Conservation (phyloP, 345 rosid species). For the Gynandropsis gynandra region DNA sequence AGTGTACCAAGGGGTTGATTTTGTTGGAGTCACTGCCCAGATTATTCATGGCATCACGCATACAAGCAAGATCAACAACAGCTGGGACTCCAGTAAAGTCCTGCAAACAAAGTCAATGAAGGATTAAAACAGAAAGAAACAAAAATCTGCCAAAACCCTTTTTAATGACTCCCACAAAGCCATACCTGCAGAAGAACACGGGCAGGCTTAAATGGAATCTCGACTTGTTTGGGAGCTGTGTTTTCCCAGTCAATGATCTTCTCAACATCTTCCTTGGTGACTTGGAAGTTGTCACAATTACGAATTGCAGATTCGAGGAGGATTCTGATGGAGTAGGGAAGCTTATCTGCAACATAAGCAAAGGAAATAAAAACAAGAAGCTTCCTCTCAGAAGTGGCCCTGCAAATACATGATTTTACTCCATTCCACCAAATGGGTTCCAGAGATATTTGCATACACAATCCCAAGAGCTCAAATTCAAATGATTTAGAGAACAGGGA, state of each 20-base stretch:
- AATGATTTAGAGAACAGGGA: no score
- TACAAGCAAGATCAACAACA: constrained; percentile 95
- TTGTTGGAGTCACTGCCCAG: constrained; percentile 83
- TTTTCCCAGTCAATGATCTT: constrained; percentile 88
- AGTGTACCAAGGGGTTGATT: constrained; percentile 79
- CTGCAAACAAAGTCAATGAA: constrained; percentile 32
- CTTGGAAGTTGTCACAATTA: constrained; percentile 78
- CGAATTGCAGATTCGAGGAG: constrained; percentile 83
- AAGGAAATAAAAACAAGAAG: constrained; percentile 43
- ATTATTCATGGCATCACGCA: constrained; percentile 97
- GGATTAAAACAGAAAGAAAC: constrained; percentile 2
- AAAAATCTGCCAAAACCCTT: no score
- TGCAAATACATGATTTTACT: background rate
- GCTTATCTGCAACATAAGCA: constrained; percentile 43
- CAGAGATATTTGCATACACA: no score
- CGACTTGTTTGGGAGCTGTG: constrained; percentile 61
- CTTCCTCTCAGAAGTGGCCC: constrained; percentile 59
- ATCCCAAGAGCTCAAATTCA: no score
- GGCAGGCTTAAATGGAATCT: constrained; percentile 86
- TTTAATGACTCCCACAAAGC: no score
- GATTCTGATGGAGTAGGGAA: constrained; percentile 68
- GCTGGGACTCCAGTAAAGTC: constrained; percentile 99
- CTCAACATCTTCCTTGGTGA: constrained; percentile 72
- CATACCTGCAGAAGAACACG: constrained; percentile 66
- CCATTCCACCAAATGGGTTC: background rate